Evolutionary conservation across 2,329 filamentous ascomycete species (phyloP).

Genomic region (Paraphoma chrysanthemicola): DNA sequence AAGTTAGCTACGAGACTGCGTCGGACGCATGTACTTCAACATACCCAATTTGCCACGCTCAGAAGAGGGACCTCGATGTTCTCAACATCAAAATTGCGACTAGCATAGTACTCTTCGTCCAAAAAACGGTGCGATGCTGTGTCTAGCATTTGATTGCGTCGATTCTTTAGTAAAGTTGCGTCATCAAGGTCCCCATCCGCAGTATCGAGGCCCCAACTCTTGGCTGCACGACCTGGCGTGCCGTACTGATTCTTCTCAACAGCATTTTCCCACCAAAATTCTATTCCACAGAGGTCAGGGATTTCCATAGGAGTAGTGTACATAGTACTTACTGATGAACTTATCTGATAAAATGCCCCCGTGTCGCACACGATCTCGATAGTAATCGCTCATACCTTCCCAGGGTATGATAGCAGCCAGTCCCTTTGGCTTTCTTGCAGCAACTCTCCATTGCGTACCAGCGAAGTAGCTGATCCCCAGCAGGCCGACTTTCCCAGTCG

Average conservation of each 20-base stretch:
- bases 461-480: conserved; percentile 58
- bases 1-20: too few relatives aligned
- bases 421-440: conserved; percentile 57
- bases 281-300: too few relatives aligned
- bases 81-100: conserved; percentile 68
- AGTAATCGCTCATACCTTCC: conserved; percentile 63
- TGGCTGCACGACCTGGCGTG: conserved; percentile 55
- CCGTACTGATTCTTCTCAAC: conserved; percentile 75
- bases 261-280: conserved; percentile 72
- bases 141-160: conserved; percentile 47
- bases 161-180: conserved; percentile 59
- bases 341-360: conserved; percentile 45
- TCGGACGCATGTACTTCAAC: too few relatives aligned
- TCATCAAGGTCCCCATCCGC: conserved; percentile 65
- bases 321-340: conserved; percentile 41
- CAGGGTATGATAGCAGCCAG: conserved; percentile 59
- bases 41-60: conserved; percentile 69
- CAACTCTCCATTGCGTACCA: conserved; percentile 59
- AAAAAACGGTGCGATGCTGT: conserved; percentile 59
- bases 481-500: conserved; percentile 10
- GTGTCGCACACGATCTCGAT: conserved; percentile 48
- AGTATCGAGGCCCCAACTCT: conserved; percentile 64
- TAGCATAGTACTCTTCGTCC: conserved; percentile 69
- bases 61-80: conserved; percentile 73
- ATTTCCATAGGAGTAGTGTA: too few relatives aligned